Conservation (phyloP, 805 yeast genomes). For the Saccharomycopsis olivae region DNA sequence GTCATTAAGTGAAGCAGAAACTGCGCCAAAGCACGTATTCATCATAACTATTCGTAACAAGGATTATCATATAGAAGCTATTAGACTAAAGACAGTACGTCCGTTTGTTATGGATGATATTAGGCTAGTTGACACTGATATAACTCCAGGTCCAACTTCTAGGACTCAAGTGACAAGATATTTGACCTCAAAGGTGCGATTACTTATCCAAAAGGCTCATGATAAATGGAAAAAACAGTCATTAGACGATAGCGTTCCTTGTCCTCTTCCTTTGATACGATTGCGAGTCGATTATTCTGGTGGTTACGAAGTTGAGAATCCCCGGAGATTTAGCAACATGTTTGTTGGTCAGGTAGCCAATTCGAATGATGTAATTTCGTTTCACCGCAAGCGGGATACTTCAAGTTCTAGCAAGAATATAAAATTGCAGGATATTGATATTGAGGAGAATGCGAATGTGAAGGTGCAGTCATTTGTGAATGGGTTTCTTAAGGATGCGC, state of each 20-base stretch:
- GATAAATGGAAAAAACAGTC: conserved; percentile 33
- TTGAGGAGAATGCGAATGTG: conserved; percentile 29
- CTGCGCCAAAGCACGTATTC: conserved; percentile 63
- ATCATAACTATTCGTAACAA: conserved; percentile 54
- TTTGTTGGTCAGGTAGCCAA: conserved; percentile 91
- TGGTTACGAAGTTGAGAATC: conserved; percentile 86
- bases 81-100: conserved; percentile 60
- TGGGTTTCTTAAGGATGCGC: conserved; percentile 49
- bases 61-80: conserved; percentile 45
- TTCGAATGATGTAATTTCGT: conserved; percentile 72
- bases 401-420: conserved; percentile 15
- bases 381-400: conserved; percentile 40
- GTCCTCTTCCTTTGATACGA: conserved; percentile 76
- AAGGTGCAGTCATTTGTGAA: conserved; percentile 55
- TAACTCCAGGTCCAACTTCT: conserved; percentile 52
- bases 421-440: conserved; percentile 21
- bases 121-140: conserved; percentile 39
- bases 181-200: conserved; percentile 54
- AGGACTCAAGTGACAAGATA: conserved; percentile 50
- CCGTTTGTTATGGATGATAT: conserved; percentile 74
- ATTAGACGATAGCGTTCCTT: conserved; percentile 8
- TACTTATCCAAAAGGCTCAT: conserved; percentile 50
- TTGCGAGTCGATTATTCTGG: conserved; percentile 83
- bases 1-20: conserved; percentile 76
- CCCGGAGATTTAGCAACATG: conserved; percentile 77